Base-by-base conservation (phyloP, 768 basidiomycete genomes). In the Austroboletus festivus region DNA sequence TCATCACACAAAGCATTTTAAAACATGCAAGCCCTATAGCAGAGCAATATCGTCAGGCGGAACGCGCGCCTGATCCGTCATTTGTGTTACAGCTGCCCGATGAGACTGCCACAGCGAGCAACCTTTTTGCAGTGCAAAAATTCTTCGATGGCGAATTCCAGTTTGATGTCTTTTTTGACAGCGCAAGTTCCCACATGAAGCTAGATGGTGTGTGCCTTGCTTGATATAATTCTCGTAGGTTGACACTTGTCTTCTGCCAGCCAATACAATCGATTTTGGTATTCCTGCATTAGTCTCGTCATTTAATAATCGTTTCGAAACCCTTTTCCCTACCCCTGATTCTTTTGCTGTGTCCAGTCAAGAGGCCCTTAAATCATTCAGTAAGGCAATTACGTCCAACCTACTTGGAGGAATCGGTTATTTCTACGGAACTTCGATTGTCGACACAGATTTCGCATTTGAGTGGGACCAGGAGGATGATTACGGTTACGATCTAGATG, bases 351-450 rank as follows among this genome's bases (percentile, higher is more conserved):
- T 69, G 2, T 73, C 80, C 13, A 75, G 69, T 53, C 65, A 76
- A 24, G 67, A 73, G 22, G 68, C 72, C 2, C 69, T 93, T 18
- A 71, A 81, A 45, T 71, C 72, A 0, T 97, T 97, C 64, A 95
- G 93, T 2, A 86, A 89, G 60, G 85, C 83, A 5, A 81, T 95
- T 48, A 95, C 93, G 0, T 86, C 94, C 1, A 97, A 93, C 63
- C 78, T 97, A 38, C 70, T 97, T 11, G 94, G 91, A 46, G 94
- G 94, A 18, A 82, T 98, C 31, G 94, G 94, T 11, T 97, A 96
- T 69, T 98, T 94, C 69, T 87, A 94, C 59, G 94, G 94, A 13
- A 82, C 78, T 5, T 93, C 91, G 1, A 85, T 97, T 54, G 80
- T 96, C 8, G 87, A 97, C 63, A 75, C 79, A 35, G 80, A 83